These are phyloP conservation scores for Thielaviopsis euricoi DNA, from an alignment of 2,329 filamentous ascomycete genomes.

Conservation along the genomic window DNA sequence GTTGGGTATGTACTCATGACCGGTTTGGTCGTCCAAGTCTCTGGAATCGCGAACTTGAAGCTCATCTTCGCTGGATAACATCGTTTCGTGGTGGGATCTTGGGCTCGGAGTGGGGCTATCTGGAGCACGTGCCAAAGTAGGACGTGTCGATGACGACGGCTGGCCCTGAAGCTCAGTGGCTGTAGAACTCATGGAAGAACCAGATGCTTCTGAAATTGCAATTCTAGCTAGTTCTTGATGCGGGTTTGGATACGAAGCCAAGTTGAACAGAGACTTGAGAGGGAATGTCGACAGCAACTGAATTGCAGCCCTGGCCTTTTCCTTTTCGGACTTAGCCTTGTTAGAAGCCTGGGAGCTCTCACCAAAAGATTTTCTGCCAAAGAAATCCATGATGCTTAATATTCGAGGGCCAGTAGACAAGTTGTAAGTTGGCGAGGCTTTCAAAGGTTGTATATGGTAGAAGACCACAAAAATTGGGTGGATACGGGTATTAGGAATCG, in stretches of 20 bases:
- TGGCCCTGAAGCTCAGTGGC: not conserved
- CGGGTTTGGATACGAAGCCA: slow-evolving; percentile 40
- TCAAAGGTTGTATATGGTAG: not conserved
- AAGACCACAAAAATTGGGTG: not conserved
- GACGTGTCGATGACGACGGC: not conserved
- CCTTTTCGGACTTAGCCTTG: not conserved
- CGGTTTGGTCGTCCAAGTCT: not conserved
- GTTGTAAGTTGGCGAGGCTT: not conserved
- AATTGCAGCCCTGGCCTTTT: slow-evolving; percentile 1
- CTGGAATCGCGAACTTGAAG: not conserved
- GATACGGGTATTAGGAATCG: too few species aligned
- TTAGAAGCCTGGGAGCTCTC: not conserved
- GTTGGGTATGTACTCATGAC: not conserved
- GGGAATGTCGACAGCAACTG: slow-evolving; percentile 13
- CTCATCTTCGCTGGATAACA: not conserved
- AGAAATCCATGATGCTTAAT: not conserved
- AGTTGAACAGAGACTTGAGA: slow-evolving; percentile 33
- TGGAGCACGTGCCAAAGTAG: not conserved
- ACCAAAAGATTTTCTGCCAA: not conserved
- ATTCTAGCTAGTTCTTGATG: slow-evolving; percentile 31
- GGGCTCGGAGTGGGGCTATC: not conserved
- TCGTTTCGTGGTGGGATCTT: not conserved
- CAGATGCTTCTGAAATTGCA: slow-evolving; percentile 17
- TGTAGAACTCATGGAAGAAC: slow-evolving; percentile 20
- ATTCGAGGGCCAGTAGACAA: not conserved